phyloP scores from a whole-genome alignment of 495 filamentous ascomycete species.

The Xylaria cubensis region DNA sequence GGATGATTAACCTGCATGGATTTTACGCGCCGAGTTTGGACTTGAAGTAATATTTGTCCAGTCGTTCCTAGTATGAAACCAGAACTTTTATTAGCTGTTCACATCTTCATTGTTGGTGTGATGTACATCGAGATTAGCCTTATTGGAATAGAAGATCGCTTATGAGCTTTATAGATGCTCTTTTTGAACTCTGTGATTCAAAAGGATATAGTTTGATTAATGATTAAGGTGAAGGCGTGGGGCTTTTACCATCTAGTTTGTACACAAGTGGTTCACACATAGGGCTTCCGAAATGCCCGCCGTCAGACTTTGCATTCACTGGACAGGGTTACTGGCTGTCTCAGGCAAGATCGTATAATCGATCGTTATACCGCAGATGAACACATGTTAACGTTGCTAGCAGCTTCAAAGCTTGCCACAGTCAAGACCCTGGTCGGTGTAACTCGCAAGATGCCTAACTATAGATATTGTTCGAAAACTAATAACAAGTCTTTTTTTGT shows the following conservation, averaged over 20 bases:
- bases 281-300: neutral
- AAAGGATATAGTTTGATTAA: neutral
- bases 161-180: neutral
- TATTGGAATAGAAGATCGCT: neutral
- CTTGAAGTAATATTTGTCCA: neutral
- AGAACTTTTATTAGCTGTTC: neutral
- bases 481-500: neutral
- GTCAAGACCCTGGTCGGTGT: neutral
- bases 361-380: constrained; percentile 8
- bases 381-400: constrained; percentile 16
- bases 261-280: neutral
- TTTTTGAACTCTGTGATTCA: neutral
- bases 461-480: neutral
- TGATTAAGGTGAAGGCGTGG: neutral
- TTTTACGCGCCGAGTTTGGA: neutral
- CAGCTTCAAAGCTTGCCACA: neutral
- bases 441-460: neutral
- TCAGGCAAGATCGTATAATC: neutral
- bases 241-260: neutral
- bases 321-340: neutral
- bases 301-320: neutral
- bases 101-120: neutral
- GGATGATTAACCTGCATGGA: neutral
- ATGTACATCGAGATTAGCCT: neutral
- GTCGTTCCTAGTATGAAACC: no score